Evolutionary conservation across 768 basidiomycete genomes (phyloP), one percentile per base, ranked within the genome.

Genomic region (Podaxis pistillaris): DNA sequence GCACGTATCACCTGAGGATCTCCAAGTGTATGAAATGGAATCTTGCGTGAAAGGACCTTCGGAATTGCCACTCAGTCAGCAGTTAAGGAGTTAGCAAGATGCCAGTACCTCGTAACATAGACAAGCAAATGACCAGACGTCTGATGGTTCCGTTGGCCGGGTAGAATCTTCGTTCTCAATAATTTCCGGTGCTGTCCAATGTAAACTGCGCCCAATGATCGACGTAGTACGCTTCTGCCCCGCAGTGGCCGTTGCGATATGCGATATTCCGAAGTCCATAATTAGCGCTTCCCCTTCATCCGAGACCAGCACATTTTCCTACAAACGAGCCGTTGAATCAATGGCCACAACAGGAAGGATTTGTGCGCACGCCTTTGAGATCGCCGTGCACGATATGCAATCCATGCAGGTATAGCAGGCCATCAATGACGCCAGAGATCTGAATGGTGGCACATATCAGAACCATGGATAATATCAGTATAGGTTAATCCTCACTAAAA

Each of bases 401-500:
- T 22, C 41, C 15, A 26, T 63, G 62, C 2, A 63, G 49, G 22
- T 63, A 63, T 15, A 15, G 17, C 19, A 63, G 8, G 19, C 62
- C 56, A 12, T 24, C 22, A 15, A 26, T 26, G 11, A 63, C 37
- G 41, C 58, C 56, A 11, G n/a, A 9, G 13, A 44, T 12, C 62
- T 63, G 13, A 12, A n/a, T 13, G 11, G 13, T 13, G 12, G 13
- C 8, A 8, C 13, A 1, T n/a, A 5, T 12, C 17, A 11, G 3
- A 12, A 4, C 38, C 12, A 19, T 8, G 6, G 7, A n/a, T 11
- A 19, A 30, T 12, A 15, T 3, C 24, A 2, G 6, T 6, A 26
- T 22, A 19, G n/a, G 6, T 1, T 38, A 6, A 19, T 22, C 65
- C 67, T 47, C 37, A 68, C 69, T 55, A 70, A 56, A 47, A 49